A percentile compares a stretch with the other conserved stretches of the same genome.
Conservation (phyloP, 345 rosid genomes). For the Citropsis articulata region DNA sequence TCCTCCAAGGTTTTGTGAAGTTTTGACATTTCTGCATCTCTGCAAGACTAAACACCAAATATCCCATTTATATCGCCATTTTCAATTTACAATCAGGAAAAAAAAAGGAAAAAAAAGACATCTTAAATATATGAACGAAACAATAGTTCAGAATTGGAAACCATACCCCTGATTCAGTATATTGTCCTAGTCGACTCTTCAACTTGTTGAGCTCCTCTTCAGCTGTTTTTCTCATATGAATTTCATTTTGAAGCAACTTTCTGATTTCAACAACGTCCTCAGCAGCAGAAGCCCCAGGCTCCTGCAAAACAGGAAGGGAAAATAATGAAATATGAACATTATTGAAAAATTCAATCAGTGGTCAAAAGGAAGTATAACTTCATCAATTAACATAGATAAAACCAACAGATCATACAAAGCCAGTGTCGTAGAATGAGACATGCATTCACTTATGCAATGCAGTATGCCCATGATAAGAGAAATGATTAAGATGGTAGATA, state of each 20-base stretch:
- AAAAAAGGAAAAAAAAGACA: not conserved
- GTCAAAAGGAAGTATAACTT: not conserved
- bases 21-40: slow-evolving; percentile 64
- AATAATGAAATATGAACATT: not conserved
- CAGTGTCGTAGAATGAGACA: not conserved
- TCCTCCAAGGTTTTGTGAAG: slow-evolving; percentile 77
- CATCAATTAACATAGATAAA: not conserved
- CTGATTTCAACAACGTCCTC: slow-evolving; percentile 56
- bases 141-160: slow-evolving; percentile 13
- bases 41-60: slow-evolving; percentile 52
- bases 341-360: not conserved
- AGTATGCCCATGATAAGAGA: not conserved
- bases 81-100: not conserved
- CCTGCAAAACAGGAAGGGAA: slow-evolving; percentile 29
- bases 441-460: not conserved
- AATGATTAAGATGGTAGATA: not conserved
- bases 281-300: slow-evolving; percentile 28
- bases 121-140: not conserved
- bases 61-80: slow-evolving; percentile 14
- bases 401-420: not conserved
- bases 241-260: slow-evolving; percentile 66
- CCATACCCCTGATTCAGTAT: slow-evolving; percentile 60
- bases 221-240: slow-evolving; percentile 64
- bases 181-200: slow-evolving; percentile 54
- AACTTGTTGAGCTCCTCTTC: slow-evolving; percentile 77